A percentile compares a stretch with the other conserved stretches of the same genome.
Conservation (phyloP, 2,329 filamentous ascomycete species). For the Camptophora hylomeconis region DNA sequence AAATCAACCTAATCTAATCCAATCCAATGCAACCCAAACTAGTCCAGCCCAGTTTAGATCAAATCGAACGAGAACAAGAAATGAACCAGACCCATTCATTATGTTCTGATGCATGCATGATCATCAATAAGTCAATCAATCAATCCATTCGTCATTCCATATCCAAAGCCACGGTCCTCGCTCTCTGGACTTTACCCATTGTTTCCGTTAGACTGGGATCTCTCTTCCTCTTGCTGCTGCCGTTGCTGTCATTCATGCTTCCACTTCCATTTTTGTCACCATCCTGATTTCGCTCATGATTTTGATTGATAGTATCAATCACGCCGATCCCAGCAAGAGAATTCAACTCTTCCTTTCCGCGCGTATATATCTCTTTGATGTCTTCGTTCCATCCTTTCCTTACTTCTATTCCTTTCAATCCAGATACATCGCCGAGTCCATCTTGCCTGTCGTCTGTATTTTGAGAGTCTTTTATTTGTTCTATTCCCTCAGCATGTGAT, state of each 20-base stretch:
- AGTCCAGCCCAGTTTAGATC: too few species aligned
- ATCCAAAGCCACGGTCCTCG: constrained; percentile 35
- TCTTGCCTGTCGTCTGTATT: constrained; percentile 1
- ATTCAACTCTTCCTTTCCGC: constrained; percentile 26
- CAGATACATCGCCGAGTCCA: not conserved
- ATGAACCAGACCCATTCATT: too few species aligned
- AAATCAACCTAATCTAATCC: too few species aligned
- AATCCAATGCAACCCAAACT: too few species aligned
- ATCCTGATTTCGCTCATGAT: too few species aligned
- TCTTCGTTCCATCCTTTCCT: constrained; percentile 23
- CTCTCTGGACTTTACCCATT: constrained; percentile 33
- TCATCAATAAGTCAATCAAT: too few species aligned
- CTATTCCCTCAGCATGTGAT: constrained; percentile 22
- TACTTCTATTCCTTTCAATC: constrained; percentile 11
- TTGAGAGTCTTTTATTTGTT: constrained; percentile 2
- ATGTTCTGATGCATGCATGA: too few species aligned
- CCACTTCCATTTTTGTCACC: constrained; percentile 10
- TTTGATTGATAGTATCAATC: constrained; percentile 9
- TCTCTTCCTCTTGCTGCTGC: constrained; percentile 18
- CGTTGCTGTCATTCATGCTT: constrained; percentile 9
- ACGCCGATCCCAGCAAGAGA: constrained; percentile 24
- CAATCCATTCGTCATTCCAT: too few species aligned
- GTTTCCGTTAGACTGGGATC: constrained; percentile 27
- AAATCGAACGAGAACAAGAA: too few species aligned
- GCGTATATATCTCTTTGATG: constrained; percentile 29